Conservation (phyloP, 805 yeast species). For the Lipomyces yamadae region DNA sequence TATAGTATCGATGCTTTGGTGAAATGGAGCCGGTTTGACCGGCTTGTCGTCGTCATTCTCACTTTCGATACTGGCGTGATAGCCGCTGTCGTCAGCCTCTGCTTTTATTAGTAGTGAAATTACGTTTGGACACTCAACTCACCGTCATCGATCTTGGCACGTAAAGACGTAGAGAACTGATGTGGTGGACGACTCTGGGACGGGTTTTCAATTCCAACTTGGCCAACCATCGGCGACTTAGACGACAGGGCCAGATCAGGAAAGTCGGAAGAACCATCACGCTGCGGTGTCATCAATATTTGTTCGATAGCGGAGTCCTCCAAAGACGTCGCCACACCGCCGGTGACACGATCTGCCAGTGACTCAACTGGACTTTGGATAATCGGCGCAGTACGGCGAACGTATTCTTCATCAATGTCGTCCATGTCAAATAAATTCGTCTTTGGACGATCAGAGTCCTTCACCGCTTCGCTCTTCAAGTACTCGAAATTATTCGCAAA, state of each 20-base stretch:
- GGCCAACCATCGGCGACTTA: not conserved
- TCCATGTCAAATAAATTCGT: not conserved
- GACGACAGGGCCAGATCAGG: not conserved
- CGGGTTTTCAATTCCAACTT: not conserved
- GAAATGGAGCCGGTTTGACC: not conserved
- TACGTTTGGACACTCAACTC: not conserved
- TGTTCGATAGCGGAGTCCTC: not conserved
- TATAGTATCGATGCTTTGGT: not conserved
- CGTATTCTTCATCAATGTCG: not conserved
- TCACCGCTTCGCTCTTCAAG: not conserved
- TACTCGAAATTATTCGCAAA: conserved; percentile 1
- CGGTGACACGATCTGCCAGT: not conserved
- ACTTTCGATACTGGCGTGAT: conserved; percentile 4
- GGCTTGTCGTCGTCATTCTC: not conserved
- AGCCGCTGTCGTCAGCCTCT: conserved; percentile 7
- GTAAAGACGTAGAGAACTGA: not conserved
- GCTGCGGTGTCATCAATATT: not conserved
- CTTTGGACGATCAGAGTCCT: not conserved
- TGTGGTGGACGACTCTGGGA: not conserved
- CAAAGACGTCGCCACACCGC: not conserved
- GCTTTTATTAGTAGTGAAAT: not conserved
- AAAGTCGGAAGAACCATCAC: not conserved
- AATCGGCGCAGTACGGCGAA: not conserved
- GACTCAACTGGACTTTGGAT: not conserved
- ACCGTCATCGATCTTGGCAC: not conserved